Evolutionary conservation across 148 eudicot genomes (phyloP).

Genomic region (Rhododendron mucronatum): DNA sequence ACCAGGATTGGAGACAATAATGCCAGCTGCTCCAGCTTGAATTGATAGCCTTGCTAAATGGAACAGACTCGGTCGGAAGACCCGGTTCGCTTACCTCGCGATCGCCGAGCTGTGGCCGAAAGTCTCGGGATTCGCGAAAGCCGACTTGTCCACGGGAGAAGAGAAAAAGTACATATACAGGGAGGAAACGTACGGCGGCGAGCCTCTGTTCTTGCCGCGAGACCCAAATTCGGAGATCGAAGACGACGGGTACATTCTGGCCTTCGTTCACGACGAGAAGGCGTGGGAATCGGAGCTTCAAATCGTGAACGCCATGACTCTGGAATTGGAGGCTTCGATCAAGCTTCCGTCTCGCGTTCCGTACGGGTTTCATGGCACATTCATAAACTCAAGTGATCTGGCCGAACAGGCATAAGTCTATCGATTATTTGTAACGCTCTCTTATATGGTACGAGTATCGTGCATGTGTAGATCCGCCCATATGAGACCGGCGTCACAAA

Average conservation of each 20-base stretch:
- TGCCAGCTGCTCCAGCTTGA: slow-evolving; percentile 91
- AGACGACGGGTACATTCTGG: slow-evolving; percentile 26
- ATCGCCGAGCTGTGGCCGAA: slow-evolving; percentile 36
- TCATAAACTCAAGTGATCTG: slow-evolving; percentile 19
- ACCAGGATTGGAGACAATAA: slow-evolving; percentile 95
- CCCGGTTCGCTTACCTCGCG: slow-evolving; percentile 26
- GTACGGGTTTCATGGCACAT: slow-evolving; percentile 35
- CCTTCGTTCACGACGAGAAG: slow-evolving; percentile 28
- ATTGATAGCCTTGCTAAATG: slow-evolving; percentile 83
- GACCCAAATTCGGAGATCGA: slow-evolving; percentile 14
- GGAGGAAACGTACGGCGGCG: slow-evolving; percentile 26
- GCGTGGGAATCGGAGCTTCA: slow-evolving; percentile 24
- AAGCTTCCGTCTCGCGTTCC: slow-evolving; percentile 33
- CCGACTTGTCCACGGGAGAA: slow-evolving; percentile 20
- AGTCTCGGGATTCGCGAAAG: slow-evolving; percentile 33
- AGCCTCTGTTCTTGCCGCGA: slow-evolving; percentile 26
- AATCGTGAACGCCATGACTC: slow-evolving; percentile 21
- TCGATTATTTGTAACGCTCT: not conserved
- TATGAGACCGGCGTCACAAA: not conserved
- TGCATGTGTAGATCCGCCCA: not conserved
- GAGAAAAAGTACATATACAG: slow-evolving; percentile 22
- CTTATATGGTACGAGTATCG: not conserved
- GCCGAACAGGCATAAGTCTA: slow-evolving; percentile 18
- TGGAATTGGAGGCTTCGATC: slow-evolving; percentile 22
- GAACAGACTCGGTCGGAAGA: slow-evolving; percentile 24